Evolutionary conservation across 2,329 filamentous ascomycete species (phyloP).

Genomic region (Penicillium sp.): DNA sequence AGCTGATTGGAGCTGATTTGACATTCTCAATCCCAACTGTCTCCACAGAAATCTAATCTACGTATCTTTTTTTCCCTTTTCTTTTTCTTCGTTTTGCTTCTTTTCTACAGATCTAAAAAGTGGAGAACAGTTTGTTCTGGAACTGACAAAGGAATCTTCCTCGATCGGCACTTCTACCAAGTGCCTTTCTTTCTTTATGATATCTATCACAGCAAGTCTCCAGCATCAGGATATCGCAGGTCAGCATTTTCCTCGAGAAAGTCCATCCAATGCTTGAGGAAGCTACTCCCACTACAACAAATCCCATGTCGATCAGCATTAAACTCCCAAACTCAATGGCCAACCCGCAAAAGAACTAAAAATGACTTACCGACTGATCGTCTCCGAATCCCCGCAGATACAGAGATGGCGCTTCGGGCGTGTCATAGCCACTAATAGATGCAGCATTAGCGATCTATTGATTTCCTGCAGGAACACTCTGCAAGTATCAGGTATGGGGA

Average conservation of each 20-base stretch:
- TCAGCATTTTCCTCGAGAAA: constrained; percentile 88
- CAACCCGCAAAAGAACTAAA: neutral
- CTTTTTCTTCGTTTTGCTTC: neutral
- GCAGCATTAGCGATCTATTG: constrained; percentile 11
- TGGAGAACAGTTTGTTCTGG: constrained; percentile 3
- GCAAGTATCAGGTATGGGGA: neutral
- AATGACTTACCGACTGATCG: constrained; percentile 73
- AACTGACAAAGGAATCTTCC: neutral
- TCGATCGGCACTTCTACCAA: neutral
- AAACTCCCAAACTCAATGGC: neutral
- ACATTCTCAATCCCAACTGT: no score
- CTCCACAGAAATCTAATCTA: constrained; percentile 13
- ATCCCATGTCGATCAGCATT: constrained; percentile 14
- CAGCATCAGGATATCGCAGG: constrained; percentile 73
- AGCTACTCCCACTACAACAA: constrained; percentile 67
- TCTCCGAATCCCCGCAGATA: constrained; percentile 91
- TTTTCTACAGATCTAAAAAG: neutral
- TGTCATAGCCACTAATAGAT: constrained; percentile 90
- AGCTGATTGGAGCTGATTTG: no score
- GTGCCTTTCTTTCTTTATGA: no score
- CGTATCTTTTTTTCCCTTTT: no score
- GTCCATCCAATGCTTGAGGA: constrained; percentile 86
- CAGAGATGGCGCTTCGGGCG: constrained; percentile 85
- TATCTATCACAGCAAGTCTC: constrained; percentile 30
- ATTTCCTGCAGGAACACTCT: neutral